phyloP scores from a whole-genome alignment of 176 grass and related monocot genomes.

The Chrysopogon serrulatus region DNA sequence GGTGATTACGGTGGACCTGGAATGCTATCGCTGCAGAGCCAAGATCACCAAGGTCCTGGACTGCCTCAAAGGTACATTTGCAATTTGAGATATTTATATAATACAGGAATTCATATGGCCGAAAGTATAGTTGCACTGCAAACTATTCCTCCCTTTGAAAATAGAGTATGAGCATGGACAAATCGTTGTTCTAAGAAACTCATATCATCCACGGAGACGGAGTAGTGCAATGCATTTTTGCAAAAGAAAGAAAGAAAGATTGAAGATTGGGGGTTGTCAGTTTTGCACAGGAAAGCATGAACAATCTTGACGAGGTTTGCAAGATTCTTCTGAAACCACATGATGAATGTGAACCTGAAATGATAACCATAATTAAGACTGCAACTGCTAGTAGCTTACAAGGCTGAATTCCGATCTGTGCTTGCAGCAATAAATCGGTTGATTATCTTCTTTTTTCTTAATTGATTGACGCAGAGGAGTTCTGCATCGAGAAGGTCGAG shows the following conservation, averaged over 20 bases:
- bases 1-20: too few species aligned
- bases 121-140: not conserved
- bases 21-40: slow-evolving; percentile 12
- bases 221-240: not conserved
- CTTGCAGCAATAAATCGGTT: not conserved
- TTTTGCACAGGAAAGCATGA: too few species aligned
- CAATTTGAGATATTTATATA: not conserved
- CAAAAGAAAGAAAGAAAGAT: too few species aligned
- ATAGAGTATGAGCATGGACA: not conserved
- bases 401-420: not conserved
- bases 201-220: too few species aligned
- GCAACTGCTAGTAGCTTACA: too few species aligned
- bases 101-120: not conserved
- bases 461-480: too few species aligned
- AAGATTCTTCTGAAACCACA: not conserved
- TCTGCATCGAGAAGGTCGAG: slow-evolving; percentile 28
- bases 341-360: not conserved
- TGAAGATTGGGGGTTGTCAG: too few species aligned
- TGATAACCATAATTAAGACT: not conserved
- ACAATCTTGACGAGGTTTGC: too few species aligned
- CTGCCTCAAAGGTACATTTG: not conserved
- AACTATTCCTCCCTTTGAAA: not conserved
- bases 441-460: too few species aligned
- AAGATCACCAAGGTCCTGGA: slow-evolving; percentile 20
- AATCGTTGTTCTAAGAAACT: too few species aligned